These are phyloP conservation scores for Geum urbanum DNA, from an alignment of 306 rosid genomes.

Conservation along the genomic window DNA sequence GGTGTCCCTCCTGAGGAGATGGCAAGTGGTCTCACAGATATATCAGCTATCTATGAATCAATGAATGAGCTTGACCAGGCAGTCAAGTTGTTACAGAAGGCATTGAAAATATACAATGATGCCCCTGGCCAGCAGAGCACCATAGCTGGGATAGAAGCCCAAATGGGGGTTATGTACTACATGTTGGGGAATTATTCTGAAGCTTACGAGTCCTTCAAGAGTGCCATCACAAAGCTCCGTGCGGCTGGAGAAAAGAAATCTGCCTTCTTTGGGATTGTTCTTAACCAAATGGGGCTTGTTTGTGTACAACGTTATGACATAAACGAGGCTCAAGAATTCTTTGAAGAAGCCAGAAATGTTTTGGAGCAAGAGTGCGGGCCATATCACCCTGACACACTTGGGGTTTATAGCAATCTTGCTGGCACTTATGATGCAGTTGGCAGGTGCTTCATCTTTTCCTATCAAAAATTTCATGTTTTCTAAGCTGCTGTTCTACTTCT, in stretches of 20 bases:
- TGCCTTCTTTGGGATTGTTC: conserved; percentile 79
- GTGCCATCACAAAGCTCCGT: conserved; percentile 72
- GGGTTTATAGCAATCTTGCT: conserved; percentile 87
- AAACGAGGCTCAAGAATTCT: conserved; percentile 62
- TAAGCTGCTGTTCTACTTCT: neutral
- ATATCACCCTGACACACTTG: conserved; percentile 85
- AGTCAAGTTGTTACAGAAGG: conserved; percentile 60
- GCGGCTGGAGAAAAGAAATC: conserved; percentile 77
- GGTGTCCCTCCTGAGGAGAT: conserved; percentile 72
- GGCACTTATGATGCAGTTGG: conserved; percentile 94
- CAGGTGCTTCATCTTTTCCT: conserved; percentile 44
- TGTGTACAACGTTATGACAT: conserved; percentile 66
- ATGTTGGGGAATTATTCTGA: conserved; percentile 62
- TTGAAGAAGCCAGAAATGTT: conserved; percentile 74
- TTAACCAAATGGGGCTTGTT: conserved; percentile 89
- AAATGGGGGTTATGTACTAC: conserved; percentile 82
- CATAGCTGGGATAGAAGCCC: conserved; percentile 92
- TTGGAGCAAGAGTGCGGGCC: conserved; percentile 75
- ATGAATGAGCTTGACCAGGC: conserved; percentile 82
- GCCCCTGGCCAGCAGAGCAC: conserved; percentile 80
- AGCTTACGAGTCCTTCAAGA: conserved; percentile 63
- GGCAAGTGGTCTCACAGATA: conserved; percentile 77
- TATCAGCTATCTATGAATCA: conserved; percentile 82
- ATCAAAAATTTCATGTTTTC: neutral
- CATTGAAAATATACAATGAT: conserved; percentile 53